Evolutionary conservation across 257 asterid species (phyloP), one percentile per base, ranked within the genome.

Genomic region (Solanum tarapatanum): DNA sequence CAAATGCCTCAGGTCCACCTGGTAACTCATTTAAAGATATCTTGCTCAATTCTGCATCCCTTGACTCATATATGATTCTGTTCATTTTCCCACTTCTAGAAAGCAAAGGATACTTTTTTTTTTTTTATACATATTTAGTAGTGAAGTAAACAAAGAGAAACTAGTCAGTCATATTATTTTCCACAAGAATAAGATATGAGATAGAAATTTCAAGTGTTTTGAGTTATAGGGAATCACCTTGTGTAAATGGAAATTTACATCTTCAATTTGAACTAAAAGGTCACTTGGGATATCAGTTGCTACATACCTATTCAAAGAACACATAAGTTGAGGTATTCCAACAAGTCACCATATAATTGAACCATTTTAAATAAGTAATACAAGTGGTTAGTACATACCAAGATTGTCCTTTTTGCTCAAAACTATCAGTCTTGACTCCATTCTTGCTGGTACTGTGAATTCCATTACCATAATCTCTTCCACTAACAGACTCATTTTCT

Each of bases 201-300:
- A 48, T 17, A 48, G 43, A 43, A 80, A 80, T 80, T 45, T 45
- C 0, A 45, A 45, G 26, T 80, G 45, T 28, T 68, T 41, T 85
- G 68, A 85, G 87, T 69, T 69, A 45, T 28, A 28, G 30, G 30
- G 30, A 28, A 28, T 28, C 30, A 28, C 99, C 99, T 96, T 96
- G 95, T 96, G 99, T 55, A 96, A 89, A 90, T 95, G 96, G 96
- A 96, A 96, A 87, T 80, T 90, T 86, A 92, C 93, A 72, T 95
- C 98, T 89, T 94, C 95, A 92, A 94, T 93, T 90, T 93, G 98
- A 90, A 95, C 95, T 74, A 93, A 76, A n/a, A 95, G 87, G 89
- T 96, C 99, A 91, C 98, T 96, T 33, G 98, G 98, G 83, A 95
- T 92, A 90, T 96, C 99, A 88, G 96, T 93, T 55, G 98, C 94